These are phyloP conservation scores for Chenopodium quinoa DNA, from an alignment of 148 eudicot species.

Conservation along the genomic window DNA sequence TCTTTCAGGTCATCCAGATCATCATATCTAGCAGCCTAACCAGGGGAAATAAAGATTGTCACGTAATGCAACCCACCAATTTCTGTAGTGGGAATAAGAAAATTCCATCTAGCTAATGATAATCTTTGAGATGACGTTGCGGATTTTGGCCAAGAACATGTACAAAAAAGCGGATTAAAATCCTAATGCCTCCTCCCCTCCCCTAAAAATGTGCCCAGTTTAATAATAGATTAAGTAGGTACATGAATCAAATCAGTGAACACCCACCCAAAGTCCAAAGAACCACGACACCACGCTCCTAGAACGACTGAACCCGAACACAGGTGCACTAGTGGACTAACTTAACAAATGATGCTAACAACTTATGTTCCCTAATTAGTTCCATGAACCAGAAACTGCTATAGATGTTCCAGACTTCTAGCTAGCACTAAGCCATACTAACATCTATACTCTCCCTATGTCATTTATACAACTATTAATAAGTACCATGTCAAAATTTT, in stretches of 20 bases:
- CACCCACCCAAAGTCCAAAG: background rate
- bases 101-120: background rate
- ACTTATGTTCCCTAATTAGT: background rate
- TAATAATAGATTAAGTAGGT: no score
- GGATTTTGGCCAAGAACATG: background rate
- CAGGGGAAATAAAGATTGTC: background rate
- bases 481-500: background rate
- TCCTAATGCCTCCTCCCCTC: background rate
- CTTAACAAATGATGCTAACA: background rate
- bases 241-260: background rate
- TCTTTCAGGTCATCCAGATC: constrained; percentile 67
- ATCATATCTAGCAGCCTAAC: constrained; percentile 85
- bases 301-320: background rate
- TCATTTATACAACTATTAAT: background rate
- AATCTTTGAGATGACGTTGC: background rate
- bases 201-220: background rate
- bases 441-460: background rate
- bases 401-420: background rate
- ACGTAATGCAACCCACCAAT: background rate
- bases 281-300: background rate
- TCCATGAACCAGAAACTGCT: background rate
- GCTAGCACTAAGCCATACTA: background rate
- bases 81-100: background rate
- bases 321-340: background rate
- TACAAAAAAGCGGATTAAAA: background rate